phyloP scores from a whole-genome alignment of 1,139 yeast species.

The Blastobotrys aristatus region DNA sequence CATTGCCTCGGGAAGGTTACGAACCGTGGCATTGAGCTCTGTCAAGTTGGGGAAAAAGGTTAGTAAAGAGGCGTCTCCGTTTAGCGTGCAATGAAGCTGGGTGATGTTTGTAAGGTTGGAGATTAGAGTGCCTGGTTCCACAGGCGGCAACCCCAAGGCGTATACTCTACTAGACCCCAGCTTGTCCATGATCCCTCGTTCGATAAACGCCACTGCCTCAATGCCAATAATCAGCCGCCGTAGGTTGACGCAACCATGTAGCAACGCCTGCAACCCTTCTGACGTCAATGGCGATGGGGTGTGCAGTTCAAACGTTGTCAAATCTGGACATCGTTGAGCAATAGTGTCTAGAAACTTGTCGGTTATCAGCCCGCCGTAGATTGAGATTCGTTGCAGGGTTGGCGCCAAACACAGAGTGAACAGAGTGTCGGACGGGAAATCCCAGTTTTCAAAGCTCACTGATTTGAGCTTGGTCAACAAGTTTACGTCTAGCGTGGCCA shows the following conservation, averaged over 20 bases:
- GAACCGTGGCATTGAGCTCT: not conserved
- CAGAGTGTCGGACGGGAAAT: not conserved
- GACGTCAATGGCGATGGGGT: not conserved
- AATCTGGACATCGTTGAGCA: not conserved
- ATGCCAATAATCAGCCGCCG: not conserved
- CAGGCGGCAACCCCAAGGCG: not conserved
- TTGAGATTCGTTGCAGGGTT: not conserved
- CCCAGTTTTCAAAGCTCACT: not conserved
- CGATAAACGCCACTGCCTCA: not conserved
- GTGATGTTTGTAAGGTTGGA: not conserved
- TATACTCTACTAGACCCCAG: not conserved
- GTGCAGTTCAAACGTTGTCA: not conserved
- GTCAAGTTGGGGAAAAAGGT: not conserved
- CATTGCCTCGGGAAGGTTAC: not conserved
- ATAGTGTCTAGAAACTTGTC: not conserved
- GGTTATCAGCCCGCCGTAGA: not conserved
- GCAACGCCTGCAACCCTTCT: not conserved
- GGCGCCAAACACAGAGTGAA: constrained; percentile 1
- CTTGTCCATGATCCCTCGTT: not conserved
- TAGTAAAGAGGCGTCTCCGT: not conserved
- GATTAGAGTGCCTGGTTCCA: not conserved
- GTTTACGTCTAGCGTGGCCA: not conserved
- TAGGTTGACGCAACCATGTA: not conserved
- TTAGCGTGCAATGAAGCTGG: not conserved
- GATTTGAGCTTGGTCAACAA: not conserved